Evolutionary conservation across 1,284 basidiomycete species (phyloP).

Genomic region (Lentinula novae-zelandiae): DNA sequence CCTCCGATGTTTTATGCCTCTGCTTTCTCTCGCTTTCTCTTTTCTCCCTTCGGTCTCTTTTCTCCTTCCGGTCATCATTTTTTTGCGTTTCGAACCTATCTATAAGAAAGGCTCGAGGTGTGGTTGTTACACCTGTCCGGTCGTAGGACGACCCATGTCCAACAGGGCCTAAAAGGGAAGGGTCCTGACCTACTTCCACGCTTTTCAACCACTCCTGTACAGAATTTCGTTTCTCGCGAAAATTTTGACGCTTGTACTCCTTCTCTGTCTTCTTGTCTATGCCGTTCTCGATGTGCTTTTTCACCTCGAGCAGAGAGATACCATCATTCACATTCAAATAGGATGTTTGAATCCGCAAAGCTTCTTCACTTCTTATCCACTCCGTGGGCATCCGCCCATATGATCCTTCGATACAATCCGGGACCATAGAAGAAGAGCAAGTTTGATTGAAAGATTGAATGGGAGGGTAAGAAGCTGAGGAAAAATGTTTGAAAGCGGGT

Average conservation of each 20-base stretch:
- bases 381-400: not conserved
- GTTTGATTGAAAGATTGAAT: not conserved
- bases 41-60: not conserved
- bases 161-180: not conserved
- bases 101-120: not conserved
- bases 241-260: not conserved
- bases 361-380: not conserved
- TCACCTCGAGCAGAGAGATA: not conserved
- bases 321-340: not conserved
- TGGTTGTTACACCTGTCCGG: not conserved
- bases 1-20: not conserved
- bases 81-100: not conserved
- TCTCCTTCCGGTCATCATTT: not conserved
- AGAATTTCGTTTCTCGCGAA: not conserved
- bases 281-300: not conserved
- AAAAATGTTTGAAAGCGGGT: not conserved
- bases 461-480: not conserved
- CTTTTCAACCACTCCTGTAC: slow-evolving; percentile 5
- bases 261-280: not conserved
- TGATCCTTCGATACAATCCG: not conserved
- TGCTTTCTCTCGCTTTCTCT: not conserved
- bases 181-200: not conserved
- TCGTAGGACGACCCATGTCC: not conserved
- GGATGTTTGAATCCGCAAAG: too few relatives aligned
- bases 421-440: not conserved